Evolutionary conservation across 208 protist species (phyloP).

Genomic region (Naegleria fowleri): DNA sequence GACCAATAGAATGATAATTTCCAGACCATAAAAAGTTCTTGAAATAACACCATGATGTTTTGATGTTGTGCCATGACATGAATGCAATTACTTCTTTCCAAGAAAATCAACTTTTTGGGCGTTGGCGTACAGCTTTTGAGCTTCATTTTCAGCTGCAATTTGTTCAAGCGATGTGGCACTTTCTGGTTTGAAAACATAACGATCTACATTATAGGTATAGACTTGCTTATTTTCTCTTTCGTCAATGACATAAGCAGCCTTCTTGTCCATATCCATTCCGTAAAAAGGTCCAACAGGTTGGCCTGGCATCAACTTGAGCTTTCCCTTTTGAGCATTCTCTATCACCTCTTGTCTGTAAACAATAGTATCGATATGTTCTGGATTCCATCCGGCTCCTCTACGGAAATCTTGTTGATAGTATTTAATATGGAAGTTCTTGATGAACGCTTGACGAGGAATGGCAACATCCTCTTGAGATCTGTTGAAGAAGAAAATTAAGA

Average conservation of each 20-base stretch:
- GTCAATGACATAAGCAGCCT: neutral
- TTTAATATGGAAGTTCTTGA: slow-evolving; percentile 25
- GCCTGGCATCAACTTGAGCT: neutral
- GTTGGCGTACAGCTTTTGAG: neutral
- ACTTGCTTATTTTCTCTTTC: slow-evolving; percentile 15
- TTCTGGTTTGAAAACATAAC: neutral
- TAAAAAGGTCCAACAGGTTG: slow-evolving; percentile 28
- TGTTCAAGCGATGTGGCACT: neutral
- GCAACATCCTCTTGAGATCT: neutral
- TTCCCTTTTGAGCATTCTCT: neutral
- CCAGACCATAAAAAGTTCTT: neutral
- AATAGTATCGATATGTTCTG: neutral
- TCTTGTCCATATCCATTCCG: neutral
- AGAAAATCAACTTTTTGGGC: neutral
- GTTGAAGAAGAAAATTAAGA: neutral
- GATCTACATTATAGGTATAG: neutral
- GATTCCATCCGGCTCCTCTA: neutral
- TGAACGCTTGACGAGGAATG: neutral
- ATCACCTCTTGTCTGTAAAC: slow-evolving; percentile 20
- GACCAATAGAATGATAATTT: neutral
- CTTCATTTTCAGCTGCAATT: neutral
- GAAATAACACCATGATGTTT: neutral
- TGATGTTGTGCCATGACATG: too few species aligned
- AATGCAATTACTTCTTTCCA: neutral
- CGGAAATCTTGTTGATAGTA: slow-evolving; percentile 17